phyloP scores from a whole-genome alignment of 768 basidiomycete species.

The Inosperma sp. region DNA sequence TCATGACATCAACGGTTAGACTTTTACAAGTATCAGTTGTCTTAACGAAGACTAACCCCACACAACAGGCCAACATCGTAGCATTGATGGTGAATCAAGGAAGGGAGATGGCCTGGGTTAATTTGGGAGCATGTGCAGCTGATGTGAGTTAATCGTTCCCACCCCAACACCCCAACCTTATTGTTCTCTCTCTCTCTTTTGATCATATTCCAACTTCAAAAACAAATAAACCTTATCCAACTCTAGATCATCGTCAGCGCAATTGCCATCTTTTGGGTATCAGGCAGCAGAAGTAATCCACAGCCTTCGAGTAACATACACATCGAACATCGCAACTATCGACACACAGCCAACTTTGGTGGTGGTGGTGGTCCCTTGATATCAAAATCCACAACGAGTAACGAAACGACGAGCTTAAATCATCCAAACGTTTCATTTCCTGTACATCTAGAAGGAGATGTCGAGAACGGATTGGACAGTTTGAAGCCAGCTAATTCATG shows the following conservation, averaged over 20 bases:
- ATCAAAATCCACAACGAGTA: background rate
- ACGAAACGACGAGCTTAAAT: background rate
- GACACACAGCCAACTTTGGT: slow-evolving; percentile 12
- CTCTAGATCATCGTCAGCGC: slow-evolving; percentile 45
- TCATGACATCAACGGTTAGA: slow-evolving; percentile 44
- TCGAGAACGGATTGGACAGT: background rate
- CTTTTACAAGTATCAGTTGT: background rate
- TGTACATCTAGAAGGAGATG: background rate
- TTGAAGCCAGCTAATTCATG: slow-evolving; percentile 8
- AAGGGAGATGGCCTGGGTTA: slow-evolving; percentile 45
- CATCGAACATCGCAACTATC: slow-evolving; percentile 5
- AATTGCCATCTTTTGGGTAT: slow-evolving; percentile 44
- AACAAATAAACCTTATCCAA: background rate
- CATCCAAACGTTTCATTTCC: background rate
- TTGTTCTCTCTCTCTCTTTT: background rate
- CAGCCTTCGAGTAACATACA: slow-evolving; percentile 6
- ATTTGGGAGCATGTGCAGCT: slow-evolving; percentile 35
- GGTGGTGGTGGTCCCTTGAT: slow-evolving; percentile 6
- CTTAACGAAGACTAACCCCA: background rate
- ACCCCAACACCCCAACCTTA: background rate
- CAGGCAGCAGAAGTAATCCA: slow-evolving; percentile 15
- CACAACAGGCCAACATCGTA: slow-evolving; percentile 35
- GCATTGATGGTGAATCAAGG: slow-evolving; percentile 45
- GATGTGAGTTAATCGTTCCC: slow-evolving; percentile 26
- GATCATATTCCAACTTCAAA: background rate